Percentiles rank a stretch among this genome's conserved stretches.
These are phyloP conservation scores for Boletus rufocinnamomeus DNA, from an alignment of 768 basidiomycete genomes.

Conservation along the genomic window DNA sequence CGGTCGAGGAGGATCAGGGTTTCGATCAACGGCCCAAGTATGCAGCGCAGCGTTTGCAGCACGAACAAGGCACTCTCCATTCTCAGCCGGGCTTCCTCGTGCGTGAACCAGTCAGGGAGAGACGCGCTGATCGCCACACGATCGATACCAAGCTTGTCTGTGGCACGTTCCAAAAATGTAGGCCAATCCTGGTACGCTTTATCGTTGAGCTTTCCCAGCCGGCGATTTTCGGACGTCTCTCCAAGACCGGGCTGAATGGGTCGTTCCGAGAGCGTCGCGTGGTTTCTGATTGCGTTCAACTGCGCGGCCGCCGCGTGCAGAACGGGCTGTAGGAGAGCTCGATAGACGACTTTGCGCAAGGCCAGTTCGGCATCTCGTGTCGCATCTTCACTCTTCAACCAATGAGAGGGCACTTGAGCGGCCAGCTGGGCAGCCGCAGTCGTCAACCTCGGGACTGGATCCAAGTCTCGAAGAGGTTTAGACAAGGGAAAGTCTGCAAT, in stretches of 20 bases:
- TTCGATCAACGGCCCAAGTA: conserved; percentile 70
- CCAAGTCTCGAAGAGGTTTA: conserved; percentile 20
- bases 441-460: conserved; percentile 24
- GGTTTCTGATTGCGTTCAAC: not conserved
- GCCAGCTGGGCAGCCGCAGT: conserved; percentile 64
- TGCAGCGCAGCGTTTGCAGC: conserved; percentile 67
- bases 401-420: conserved; percentile 66
- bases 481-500: conserved; percentile 59
- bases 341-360: conserved; percentile 69
- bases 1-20: conserved; percentile 65
- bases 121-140: conserved; percentile 7
- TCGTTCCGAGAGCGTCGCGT: conserved; percentile 1
- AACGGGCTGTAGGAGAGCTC: conserved; percentile 56
- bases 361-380: conserved; percentile 47
- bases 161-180: conserved; percentile 44
- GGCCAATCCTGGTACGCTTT: conserved; percentile 51
- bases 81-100: conserved; percentile 26
- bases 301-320: conserved; percentile 15
- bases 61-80: conserved; percentile 50
- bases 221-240: conserved; percentile 43
- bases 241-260: conserved; percentile 35
- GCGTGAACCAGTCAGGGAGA: conserved; percentile 25
- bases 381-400: conserved; percentile 45
- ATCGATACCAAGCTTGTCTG: conserved; percentile 30
- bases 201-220: conserved; percentile 55